Base-by-base conservation (phyloP, 106 monocot species). In the Iris macrosiphon region DNA sequence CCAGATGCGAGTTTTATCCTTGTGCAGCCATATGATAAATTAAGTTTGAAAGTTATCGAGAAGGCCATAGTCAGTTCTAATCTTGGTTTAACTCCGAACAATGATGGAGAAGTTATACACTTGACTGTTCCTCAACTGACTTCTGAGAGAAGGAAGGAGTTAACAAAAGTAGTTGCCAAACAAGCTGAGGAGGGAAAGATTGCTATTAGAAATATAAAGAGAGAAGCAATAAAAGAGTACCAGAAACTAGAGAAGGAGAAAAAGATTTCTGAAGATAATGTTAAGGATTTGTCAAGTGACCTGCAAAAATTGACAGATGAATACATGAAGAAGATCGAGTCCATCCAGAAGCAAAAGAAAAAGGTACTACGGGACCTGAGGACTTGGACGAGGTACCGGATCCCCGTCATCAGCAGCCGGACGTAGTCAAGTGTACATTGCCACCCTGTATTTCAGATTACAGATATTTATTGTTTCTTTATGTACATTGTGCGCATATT, bases 201-300 rank as follows among this genome's bases (percentile, higher is more conserved):
- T 32, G 85, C 90, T 57, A 68, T 96, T 53, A 82, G 96, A 73
- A 96, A 96, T 69, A 75, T 96, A 69, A 77, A 90, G 65, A 83
- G 90, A 67, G 90, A 86, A 62, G 90, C 96, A 41, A 74, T 90
- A 40, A 90, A 90, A 73, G 80, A 82, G 31, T 96, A 90, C 70
- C 75, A 86, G 40, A 96, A 96, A 70, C 90, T 96, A 50, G 86
- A 96, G 66, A 96, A 96, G 79, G 96, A 87, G 76, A 96, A 96
- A 75, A 90, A 90, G 48, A 85, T 96, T 60, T 96, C 96, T 42
- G 83, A 96, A 69, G 96, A 96, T 76, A 90, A 96, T 74, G 90
- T 96, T 17, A 90, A 79, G 31, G 96, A 96, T 72, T 78, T 96
- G 65, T 90, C 90, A 13, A 71, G 69, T 45, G 96, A 96, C 63